Conservation (phyloP, 1,284 basidiomycete species). For the Rhodofomes roseus region DNA sequence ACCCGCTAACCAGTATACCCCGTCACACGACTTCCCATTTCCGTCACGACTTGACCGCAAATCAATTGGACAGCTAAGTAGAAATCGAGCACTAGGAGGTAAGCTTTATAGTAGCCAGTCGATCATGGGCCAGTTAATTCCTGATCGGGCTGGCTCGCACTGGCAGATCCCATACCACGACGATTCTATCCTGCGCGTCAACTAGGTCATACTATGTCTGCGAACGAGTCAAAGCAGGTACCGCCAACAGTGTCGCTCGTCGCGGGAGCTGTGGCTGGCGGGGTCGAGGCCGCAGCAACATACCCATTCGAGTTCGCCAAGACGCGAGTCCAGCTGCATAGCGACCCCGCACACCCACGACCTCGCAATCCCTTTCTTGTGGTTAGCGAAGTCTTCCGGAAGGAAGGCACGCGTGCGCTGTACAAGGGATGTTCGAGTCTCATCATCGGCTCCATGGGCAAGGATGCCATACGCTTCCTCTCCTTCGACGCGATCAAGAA, state of each 20-base stretch:
- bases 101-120: too few species aligned
- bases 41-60: too few species aligned
- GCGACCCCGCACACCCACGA: not conserved
- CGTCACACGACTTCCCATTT: too few species aligned
- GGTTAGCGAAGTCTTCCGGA: not conserved
- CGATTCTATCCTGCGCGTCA: too few species aligned
- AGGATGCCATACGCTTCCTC: not conserved
- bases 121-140: too few species aligned
- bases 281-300: not conserved
- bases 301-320: not conserved
- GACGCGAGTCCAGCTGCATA: not conserved
- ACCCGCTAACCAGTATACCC: too few species aligned
- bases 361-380: not conserved
- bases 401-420: not conserved
- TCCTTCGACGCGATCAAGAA: not conserved
- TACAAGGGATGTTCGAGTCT: conserved; percentile 1
- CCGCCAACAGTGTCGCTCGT: not conserved
- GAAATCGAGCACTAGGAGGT: too few species aligned
- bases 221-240: not conserved
- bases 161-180: too few species aligned
- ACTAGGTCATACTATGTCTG: not conserved
- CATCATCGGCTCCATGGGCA: not conserved
- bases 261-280: not conserved
- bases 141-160: too few species aligned
- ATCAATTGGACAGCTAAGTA: too few species aligned